Conservation (phyloP, 768 basidiomycete genomes). For the Lactarius trivialis region DNA sequence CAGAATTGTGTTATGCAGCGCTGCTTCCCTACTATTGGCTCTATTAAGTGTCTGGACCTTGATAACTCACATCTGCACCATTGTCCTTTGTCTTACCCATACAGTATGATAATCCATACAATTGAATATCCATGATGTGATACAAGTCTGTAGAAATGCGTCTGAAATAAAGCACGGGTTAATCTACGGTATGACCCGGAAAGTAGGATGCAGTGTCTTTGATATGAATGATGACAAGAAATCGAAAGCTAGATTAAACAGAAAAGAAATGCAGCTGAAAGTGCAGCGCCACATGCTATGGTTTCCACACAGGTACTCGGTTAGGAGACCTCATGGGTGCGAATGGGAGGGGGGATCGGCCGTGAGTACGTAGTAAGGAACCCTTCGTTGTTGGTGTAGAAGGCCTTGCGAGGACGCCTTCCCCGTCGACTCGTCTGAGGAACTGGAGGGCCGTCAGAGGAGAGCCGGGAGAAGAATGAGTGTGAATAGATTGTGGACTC, state of each 20-base stretch:
- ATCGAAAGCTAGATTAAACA: constrained; percentile 4
- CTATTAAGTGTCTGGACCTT: no score
- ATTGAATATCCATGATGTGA: constrained; percentile 8
- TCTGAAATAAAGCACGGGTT: constrained; percentile 12
- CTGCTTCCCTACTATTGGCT: no score
- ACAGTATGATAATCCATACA: constrained; percentile 8
- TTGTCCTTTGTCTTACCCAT: no score
- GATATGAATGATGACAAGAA: constrained; percentile 6
- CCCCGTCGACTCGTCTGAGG: constrained; percentile 69
- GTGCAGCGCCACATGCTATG: constrained; percentile 6
- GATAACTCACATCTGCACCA: no score
- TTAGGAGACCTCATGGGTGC: constrained; percentile 9
- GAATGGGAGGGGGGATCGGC: constrained; percentile 6
- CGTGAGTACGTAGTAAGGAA: neutral
- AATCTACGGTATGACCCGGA: constrained; percentile 13
- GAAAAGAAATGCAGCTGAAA: neutral
- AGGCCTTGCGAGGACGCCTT: constrained; percentile 45
- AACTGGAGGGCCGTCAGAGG: constrained; percentile 80
- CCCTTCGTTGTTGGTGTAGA: constrained; percentile 61
- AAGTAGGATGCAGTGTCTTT: constrained; percentile 9
- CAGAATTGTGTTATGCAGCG: no score
- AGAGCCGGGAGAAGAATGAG: constrained; percentile 60
- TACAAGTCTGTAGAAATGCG: constrained; percentile 14
- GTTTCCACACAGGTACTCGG: constrained; percentile 22
- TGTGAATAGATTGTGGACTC: constrained; percentile 41